Evolutionary conservation across 495 filamentous ascomycete species (phyloP).

Genomic region (Parathielavia hyrcaniae): DNA sequence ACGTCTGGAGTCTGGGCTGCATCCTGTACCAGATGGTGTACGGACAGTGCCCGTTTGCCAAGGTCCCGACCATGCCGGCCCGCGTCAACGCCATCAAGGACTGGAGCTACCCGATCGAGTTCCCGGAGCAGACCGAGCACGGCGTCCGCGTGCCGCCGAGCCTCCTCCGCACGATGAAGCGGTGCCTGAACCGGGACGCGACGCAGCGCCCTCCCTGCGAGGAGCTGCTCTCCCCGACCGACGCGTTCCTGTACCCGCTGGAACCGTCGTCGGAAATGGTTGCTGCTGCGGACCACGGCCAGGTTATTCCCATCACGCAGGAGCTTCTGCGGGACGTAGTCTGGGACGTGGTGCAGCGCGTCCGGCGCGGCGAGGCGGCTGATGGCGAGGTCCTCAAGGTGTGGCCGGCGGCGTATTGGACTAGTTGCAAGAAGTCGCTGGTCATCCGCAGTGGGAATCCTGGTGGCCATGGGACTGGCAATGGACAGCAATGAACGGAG

Average conservation of each 20-base stretch:
- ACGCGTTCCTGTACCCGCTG: constrained; percentile 77
- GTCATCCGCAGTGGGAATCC: background rate
- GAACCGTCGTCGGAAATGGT: constrained; percentile 43
- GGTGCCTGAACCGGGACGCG: constrained; percentile 75
- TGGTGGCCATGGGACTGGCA: background rate
- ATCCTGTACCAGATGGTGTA: constrained; percentile 98
- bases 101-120: constrained; percentile 74
- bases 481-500: background rate
- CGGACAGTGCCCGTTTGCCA: constrained; percentile 83
- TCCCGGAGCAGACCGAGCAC: constrained; percentile 68
- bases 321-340: constrained; percentile 72
- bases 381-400: constrained; percentile 59
- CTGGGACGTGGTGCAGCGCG: constrained; percentile 64
- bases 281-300: constrained; percentile 40
- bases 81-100: constrained; percentile 82
- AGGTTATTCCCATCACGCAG: constrained; percentile 64
- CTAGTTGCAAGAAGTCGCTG: constrained; percentile 45
- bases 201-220: constrained; percentile 68
- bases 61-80: constrained; percentile 74
- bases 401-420: constrained; percentile 58
- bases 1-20: constrained; percentile 94
- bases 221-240: constrained; percentile 61
- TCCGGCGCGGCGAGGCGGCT: constrained; percentile 62
- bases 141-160: constrained; percentile 62
- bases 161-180: constrained; percentile 64